phyloP scores from a whole-genome alignment of 495 filamentous ascomycete species.

The Penicillium simplicissimum region DNA sequence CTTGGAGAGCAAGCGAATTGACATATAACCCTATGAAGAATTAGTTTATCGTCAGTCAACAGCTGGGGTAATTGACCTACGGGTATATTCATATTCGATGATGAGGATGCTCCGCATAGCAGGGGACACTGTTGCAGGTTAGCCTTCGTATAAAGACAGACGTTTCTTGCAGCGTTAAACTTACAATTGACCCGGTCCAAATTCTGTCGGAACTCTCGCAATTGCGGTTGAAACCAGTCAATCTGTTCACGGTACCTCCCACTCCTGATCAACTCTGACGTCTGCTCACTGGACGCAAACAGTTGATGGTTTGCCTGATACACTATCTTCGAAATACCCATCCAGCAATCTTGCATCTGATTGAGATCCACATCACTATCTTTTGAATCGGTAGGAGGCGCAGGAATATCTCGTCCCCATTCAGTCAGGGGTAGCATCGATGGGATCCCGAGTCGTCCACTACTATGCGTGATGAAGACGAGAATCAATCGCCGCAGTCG shows the following conservation, averaged over 20 bases:
- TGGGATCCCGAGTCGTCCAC: conserved; percentile 88
- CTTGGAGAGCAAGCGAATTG: conserved; percentile 90
- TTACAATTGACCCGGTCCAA: conserved; percentile 64
- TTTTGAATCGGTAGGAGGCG: conserved; percentile 28
- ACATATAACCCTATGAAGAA: conserved; percentile 62
- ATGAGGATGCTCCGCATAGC: conserved; percentile 80
- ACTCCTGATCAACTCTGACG: conserved; percentile 79
- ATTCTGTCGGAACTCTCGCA: conserved; percentile 71
- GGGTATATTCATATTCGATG: conserved; percentile 88
- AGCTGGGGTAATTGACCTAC: conserved; percentile 39
- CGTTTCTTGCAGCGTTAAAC: conserved; percentile 10
- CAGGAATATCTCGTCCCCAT: conserved; percentile 54
- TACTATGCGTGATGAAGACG: conserved; percentile 87
- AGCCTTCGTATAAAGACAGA: conserved; percentile 14
- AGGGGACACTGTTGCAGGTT: conserved; percentile 56
- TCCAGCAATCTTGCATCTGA: conserved; percentile 85
- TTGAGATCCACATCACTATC: conserved; percentile 40
- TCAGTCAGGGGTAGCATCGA: conserved; percentile 77
- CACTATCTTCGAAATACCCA: conserved; percentile 86
- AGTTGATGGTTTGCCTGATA: conserved; percentile 79
- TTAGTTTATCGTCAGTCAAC: conserved; percentile 14
- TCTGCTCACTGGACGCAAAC: conserved; percentile 81
- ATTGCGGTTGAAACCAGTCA: conserved; percentile 74
- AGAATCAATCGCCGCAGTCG: conserved; percentile 83
- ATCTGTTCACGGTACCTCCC: conserved; percentile 78